Evolutionary conservation across 331 rosid species (phyloP), one percentile per base, ranked within the genome.

Genomic region (Spiraea crenata): DNA sequence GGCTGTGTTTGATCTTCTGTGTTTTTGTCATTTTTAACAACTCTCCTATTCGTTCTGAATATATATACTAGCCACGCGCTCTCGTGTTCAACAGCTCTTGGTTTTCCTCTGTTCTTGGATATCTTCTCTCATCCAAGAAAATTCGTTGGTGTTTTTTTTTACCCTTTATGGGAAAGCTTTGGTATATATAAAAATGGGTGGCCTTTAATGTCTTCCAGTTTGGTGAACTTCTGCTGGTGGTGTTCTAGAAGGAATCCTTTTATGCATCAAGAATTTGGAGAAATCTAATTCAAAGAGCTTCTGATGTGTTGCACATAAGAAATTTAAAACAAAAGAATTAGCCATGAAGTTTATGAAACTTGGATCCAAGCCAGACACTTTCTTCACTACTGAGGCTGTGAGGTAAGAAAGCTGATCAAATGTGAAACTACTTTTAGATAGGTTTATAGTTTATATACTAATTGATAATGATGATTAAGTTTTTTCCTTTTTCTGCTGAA

Each of bases 321-420:
- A 78, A 75, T 11, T 78, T 16, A 38, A 69, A 74, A 69, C 49
- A 41, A 67, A 75, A 67, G 61, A 76, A 61, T 45, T 25, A 84
- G 65, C 47, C 92, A 95, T 95, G 99, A 95, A 95, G 96, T 95
- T 95, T 76, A 95, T 95, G 99, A 95, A 95, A 79, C 96, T 95
- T 35, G 99, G 99, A 85, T 91, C 98, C 79, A 86, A 96, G 66
- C 96, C 98, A 11, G 99, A 95, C 82, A 89, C 96, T 78, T 95
- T 95, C 88, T 86, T 82, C 79, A 82, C 95, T 52, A 46, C 87
- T 5, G 96, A 91, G 68, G 89, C 96, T 69, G 83, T 91, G 40
- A 91, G 99, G 99, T 72, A 80, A 80, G 75, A 74, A 0, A 25
- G 60, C 49, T 31, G 3, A 17, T 61, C 40, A 57, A 31, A 40